These are phyloP conservation scores for Omphalotus olearius DNA, from an alignment of 1,284 basidiomycete species.

Conservation along the genomic window DNA sequence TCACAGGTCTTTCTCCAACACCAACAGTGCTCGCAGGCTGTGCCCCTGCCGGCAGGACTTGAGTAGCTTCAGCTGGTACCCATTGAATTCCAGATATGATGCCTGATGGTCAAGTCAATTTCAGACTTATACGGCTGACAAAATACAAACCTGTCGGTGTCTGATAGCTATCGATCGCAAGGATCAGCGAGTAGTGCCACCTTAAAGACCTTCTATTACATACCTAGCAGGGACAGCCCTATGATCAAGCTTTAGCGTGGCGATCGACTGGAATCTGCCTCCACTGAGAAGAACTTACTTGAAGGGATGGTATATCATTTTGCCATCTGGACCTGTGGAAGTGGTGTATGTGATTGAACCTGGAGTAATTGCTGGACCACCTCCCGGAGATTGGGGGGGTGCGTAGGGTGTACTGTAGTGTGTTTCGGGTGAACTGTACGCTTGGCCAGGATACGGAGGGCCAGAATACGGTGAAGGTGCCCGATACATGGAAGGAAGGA, in stretches of 20 bases:
- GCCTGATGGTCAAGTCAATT: constrained; percentile 1
- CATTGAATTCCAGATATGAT: constrained; percentile 16
- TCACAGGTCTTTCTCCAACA: constrained; percentile 14
- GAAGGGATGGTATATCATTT: constrained; percentile 63
- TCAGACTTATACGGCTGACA: not conserved
- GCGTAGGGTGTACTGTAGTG: not conserved
- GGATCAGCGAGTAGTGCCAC: constrained; percentile 20
- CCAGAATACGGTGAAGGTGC: constrained; percentile 17
- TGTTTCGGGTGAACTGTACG: constrained; percentile 1
- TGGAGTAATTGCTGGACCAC: constrained; percentile 31
- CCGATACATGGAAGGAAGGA: constrained; percentile 22
- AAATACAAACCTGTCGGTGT: constrained; percentile 46
- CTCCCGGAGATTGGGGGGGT: constrained; percentile 7
- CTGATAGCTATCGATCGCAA: constrained; percentile 51
- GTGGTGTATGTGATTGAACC: constrained; percentile 70
- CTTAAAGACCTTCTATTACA: constrained; percentile 16
- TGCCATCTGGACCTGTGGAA: constrained; percentile 52
- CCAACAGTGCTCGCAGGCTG: constrained; percentile 53
- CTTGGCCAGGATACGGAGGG: not conserved
- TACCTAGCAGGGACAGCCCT: constrained; percentile 70
- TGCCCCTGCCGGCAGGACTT: constrained; percentile 52
- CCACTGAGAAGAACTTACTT: constrained; percentile 39
- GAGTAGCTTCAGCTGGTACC: constrained; percentile 43
- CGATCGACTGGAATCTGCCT: constrained; percentile 1
- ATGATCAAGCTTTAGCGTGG: constrained; percentile 8